Evolutionary conservation across 345 rosid genomes (phyloP).

Genomic region (Theobroma cacao): DNA sequence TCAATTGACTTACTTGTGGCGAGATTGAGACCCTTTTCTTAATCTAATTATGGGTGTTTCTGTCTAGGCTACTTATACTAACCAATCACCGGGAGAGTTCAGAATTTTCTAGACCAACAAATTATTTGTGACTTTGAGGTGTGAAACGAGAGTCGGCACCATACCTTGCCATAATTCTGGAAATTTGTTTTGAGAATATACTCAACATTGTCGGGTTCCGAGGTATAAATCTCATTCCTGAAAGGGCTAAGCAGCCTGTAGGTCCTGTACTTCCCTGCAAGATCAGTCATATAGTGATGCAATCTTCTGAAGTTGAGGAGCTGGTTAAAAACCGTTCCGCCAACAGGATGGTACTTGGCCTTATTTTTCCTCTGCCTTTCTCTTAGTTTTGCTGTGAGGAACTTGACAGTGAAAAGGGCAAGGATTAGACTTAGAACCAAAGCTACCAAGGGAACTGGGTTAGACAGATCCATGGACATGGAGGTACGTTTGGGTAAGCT

Average conservation of each 20-base stretch:
- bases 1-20: neutral
- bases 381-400: neutral
- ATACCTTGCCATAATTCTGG: conserved; percentile 45
- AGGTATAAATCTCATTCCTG: conserved; percentile 48
- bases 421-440: conserved; percentile 21
- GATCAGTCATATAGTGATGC: conserved; percentile 54
- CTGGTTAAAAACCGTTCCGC: conserved; percentile 51
- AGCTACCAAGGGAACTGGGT: conserved; percentile 13
- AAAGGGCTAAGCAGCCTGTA: conserved; percentile 46
- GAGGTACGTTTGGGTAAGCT: neutral
- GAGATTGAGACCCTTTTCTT: neutral
- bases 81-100: neutral
- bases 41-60: neutral
- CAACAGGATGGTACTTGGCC: conserved; percentile 48
- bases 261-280: conserved; percentile 39
- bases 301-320: conserved; percentile 49
- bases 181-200: conserved; percentile 51
- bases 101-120: neutral
- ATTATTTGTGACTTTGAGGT: neutral
- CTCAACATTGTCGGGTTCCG: conserved; percentile 46
- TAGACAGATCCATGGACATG: conserved; percentile 14
- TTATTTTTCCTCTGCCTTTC: neutral
- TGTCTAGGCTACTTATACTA: neutral
- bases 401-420: neutral
- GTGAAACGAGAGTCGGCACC: neutral